Evolutionary conservation across 306 rosid species (phyloP).

Genomic region (Ceratonia siliqua): DNA sequence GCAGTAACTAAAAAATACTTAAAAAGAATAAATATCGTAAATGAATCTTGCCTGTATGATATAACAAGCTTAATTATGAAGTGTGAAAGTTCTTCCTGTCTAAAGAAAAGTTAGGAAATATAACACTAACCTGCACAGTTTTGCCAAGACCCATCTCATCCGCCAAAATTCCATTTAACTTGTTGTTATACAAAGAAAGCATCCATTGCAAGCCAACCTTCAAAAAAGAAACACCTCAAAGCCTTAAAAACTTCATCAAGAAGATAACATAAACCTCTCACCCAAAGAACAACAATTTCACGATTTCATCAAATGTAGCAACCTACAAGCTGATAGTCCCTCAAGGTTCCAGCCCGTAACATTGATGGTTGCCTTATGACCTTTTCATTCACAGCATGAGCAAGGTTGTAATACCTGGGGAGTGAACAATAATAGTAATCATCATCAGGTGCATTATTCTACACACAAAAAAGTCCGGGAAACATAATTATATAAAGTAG

Average conservation of each 20-base stretch:
- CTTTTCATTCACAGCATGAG: conserved; percentile 95
- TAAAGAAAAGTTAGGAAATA: background rate
- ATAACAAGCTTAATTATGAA: conserved; percentile 16
- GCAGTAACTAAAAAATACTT: conserved; percentile 9
- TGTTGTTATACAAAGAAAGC: conserved; percentile 99
- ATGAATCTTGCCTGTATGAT: background rate
- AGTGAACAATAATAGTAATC: conserved; percentile 19
- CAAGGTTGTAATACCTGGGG: conserved; percentile 88
- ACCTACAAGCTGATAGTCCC: conserved; percentile 99
- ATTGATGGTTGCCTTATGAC: conserved; percentile 87
- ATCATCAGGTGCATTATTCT: conserved; percentile 2
- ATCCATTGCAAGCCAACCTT: conserved; percentile 99
- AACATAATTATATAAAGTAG: conserved; percentile 18
- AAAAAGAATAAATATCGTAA: background rate
- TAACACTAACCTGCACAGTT: conserved; percentile 87
- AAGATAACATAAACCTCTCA: conserved; percentile 5
- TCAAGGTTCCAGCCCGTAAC: conserved; percentile 91
- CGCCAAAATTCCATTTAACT: conserved; percentile 94
- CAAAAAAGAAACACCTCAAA: conserved; percentile 28
- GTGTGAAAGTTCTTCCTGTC: conserved; percentile 1
- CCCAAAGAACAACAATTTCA: conserved; percentile 22
- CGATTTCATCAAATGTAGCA: conserved; percentile 38
- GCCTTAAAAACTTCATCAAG: conserved; percentile 14
- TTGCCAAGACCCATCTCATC: conserved; percentile 99
- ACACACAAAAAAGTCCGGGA: conserved; percentile 6